Evolutionary conservation across 768 basidiomycete genomes (phyloP).

Genomic region (Tylopilus sp.): DNA sequence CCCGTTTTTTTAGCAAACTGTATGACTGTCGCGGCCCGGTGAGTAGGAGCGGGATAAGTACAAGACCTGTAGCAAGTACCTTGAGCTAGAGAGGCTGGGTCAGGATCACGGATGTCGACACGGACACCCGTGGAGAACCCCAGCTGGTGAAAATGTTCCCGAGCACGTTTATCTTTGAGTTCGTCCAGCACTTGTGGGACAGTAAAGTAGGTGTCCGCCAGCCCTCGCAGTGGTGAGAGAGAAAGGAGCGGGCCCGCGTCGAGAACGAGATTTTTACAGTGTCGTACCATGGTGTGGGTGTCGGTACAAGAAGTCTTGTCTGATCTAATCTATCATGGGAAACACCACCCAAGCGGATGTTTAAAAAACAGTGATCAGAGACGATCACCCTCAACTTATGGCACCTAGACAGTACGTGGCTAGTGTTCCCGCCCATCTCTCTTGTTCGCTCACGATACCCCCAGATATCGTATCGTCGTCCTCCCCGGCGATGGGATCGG

Average conservation of each 20-base stretch:
- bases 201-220: slow-evolving; percentile 83
- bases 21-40: slow-evolving; percentile 57
- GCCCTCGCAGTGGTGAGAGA: slow-evolving; percentile 81
- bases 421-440: slow-evolving; percentile 4
- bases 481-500: slow-evolving; percentile 98
- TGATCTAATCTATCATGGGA: neutral
- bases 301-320: neutral
- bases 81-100: slow-evolving; percentile 62
- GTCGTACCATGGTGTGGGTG: slow-evolving; percentile 32
- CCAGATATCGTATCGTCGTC: slow-evolving; percentile 82
- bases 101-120: slow-evolving; percentile 66
- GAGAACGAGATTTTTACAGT: slow-evolving; percentile 79
- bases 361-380: neutral
- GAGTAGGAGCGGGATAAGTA: slow-evolving; percentile 11
- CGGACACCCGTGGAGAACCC: slow-evolving; percentile 74
- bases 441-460: slow-evolving; percentile 5
- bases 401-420: slow-evolving; percentile 41
- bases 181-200: slow-evolving; percentile 90
- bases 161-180: slow-evolving; percentile 81
- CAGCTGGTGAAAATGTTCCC: slow-evolving; percentile 82
- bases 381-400: slow-evolving; percentile 27
- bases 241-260: slow-evolving; percentile 94
- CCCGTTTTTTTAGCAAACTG: slow-evolving; percentile 94
- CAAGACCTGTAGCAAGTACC: slow-evolving; percentile 38
- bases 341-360: neutral